A percentile compares a stretch with the other conserved stretches of the same genome.
Evolutionary conservation across 768 basidiomycete genomes (phyloP).

Genomic region (Mrakia blollopis): DNA sequence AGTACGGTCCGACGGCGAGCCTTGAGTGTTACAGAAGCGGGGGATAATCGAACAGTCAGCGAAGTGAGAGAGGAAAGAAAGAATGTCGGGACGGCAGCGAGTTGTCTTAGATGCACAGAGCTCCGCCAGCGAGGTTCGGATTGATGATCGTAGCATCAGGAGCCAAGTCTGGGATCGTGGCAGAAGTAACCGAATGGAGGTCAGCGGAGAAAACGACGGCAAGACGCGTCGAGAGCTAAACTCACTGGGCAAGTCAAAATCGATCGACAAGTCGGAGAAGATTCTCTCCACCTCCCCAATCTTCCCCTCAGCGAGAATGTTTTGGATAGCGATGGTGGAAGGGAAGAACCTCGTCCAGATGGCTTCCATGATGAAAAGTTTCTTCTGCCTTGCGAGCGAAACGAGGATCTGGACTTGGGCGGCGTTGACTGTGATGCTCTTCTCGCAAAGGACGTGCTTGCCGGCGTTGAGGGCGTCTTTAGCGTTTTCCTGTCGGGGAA

Average conservation of each 20-base stretch:
- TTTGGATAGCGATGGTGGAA: conserved; percentile 11
- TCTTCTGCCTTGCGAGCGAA: conserved; percentile 67
- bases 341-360: conserved; percentile 30
- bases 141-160: conserved; percentile 11
- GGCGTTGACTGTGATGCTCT: conserved; percentile 72
- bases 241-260: conserved; percentile 13
- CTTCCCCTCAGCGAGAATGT: conserved; percentile 12
- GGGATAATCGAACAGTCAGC: no score
- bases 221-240: background rate
- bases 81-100: background rate
- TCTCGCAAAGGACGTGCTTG: conserved; percentile 85
- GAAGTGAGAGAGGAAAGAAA: background rate
- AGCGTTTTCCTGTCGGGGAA: conserved; percentile 51
- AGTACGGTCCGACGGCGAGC: conserved; percentile 10
- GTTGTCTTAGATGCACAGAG: background rate
- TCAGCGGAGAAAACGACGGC: no score
- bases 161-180: conserved; percentile 4
- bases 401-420: conserved; percentile 71
- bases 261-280: background rate
- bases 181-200: no score
- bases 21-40: no score
- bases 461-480: conserved; percentile 68
- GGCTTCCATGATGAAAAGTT: conserved; percentile 84
- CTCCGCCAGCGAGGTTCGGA: conserved; percentile 26
- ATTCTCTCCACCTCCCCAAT: conserved; percentile 27